Percentiles rank a stretch among this genome's conserved stretches.
phyloP scores from a whole-genome alignment of 768 basidiomycete genomes.

The Amanita rubescens region DNA sequence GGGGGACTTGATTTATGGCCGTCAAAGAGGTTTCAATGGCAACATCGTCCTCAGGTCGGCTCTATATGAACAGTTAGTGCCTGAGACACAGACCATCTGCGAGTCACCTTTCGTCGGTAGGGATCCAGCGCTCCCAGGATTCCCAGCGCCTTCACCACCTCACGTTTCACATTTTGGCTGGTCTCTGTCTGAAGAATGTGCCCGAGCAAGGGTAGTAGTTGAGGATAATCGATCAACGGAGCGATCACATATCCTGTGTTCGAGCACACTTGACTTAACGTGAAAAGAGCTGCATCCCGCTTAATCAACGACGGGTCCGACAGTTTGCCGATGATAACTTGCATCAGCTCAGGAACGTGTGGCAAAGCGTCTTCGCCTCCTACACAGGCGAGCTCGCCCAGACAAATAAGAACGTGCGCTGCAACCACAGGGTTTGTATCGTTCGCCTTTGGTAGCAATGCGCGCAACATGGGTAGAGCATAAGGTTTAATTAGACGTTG shows the following conservation, averaged over 20 bases:
- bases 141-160: constrained; percentile 92
- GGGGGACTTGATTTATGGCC: constrained; percentile 61
- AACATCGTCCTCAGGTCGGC: constrained; percentile 57
- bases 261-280: constrained; percentile 91
- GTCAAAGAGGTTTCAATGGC: constrained; percentile 51
- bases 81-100: background rate
- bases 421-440: constrained; percentile 84
- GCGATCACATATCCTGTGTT: constrained; percentile 93
- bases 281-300: constrained; percentile 89
- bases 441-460: constrained; percentile 82
- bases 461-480: constrained; percentile 89
- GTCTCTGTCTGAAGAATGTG: constrained; percentile 81
- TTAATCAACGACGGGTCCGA: constrained; percentile 86
- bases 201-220: constrained; percentile 79
- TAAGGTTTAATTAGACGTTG: constrained; percentile 95
- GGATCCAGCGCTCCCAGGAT: constrained; percentile 96
- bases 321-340: constrained; percentile 80
- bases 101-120: constrained; percentile 78
- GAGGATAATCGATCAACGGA: constrained; percentile 86
- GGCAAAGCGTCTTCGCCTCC: constrained; percentile 87
- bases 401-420: constrained; percentile 86
- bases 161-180: constrained; percentile 63
- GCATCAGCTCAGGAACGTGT: constrained; percentile 83
- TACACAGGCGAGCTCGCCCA: constrained; percentile 89
- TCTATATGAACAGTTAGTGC: constrained; percentile 24